Base-by-base conservation (phyloP, 2,329 filamentous ascomycete genomes). In the Tolypocladium guangdongense region DNA sequence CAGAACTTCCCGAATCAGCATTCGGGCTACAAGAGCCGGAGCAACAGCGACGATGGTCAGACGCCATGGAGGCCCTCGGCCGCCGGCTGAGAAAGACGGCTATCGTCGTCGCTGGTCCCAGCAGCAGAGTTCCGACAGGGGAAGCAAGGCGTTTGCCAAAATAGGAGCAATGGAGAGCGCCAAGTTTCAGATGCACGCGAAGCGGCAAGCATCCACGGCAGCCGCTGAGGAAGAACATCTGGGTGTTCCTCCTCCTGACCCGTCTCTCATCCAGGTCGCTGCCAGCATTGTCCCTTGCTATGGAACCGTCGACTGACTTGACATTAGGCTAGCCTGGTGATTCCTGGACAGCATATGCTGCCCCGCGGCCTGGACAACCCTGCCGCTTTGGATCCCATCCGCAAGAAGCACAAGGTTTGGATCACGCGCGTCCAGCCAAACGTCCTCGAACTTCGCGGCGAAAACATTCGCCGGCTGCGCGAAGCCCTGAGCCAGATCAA, bases 321-420 rank as follows among this genome's bases (percentile, higher is more conserved):
- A 12, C 12, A 20, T 3, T 22, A 67, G 60, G 59, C 57, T 4
- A 60, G 55, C 10, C 37, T 68, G 24, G 62, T 69, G 1, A 57
- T 70, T 30, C 63, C 68, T 1, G 62, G 61, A 4, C 56, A 63
- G 20, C 56, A 62, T 22, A 51, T 67, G 20, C 41, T 66, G 1
- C 66, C 66, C 1, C 51, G 24, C 22, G 62, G 56, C 2, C 47
- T 71, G 2, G 58, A 64, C 27, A 54, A 63, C 1, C 53, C 58
- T 7, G 37, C 39, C 0, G 56, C 52, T 2, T 52, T 72, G 6
- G 57, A 70, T 27, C 54, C 58, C 3, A 62, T 71, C 18, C 60
- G 68, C 3, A 59, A 53, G 38, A 56, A 54, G 4, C 52, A 68
- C 45, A 55, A 57, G 33, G 63, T 68, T 7, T 72, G 69, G 62